These are phyloP conservation scores for Myriosclerotinia duriaeana DNA, from an alignment of 2,329 filamentous ascomycete genomes.

Conservation along the genomic window DNA sequence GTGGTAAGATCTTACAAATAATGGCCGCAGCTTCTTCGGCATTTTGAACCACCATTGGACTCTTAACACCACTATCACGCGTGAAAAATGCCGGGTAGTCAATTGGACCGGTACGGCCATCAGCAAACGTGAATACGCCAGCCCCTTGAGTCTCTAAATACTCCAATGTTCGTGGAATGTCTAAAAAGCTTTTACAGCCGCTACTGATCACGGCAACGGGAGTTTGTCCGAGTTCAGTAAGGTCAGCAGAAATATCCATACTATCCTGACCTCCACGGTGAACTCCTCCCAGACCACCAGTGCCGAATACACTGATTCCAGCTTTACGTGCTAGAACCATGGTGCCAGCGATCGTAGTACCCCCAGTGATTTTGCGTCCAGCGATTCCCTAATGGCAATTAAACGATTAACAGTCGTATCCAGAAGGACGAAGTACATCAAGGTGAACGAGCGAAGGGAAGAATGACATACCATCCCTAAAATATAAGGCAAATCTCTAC, in stretches of 20 bases:
- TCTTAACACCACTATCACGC: slow-evolving; percentile 78
- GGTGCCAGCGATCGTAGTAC: slow-evolving; percentile 90
- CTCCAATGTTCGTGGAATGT: slow-evolving; percentile 87
- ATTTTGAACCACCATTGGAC: slow-evolving; percentile 70
- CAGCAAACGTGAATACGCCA: slow-evolving; percentile 84
- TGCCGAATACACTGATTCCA: slow-evolving; percentile 90
- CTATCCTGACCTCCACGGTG: slow-evolving; percentile 83
- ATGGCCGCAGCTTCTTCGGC: slow-evolving; percentile 87
- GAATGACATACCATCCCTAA: slow-evolving; percentile 64
- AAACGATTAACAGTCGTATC: slow-evolving; percentile 1
- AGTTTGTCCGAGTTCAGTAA: slow-evolving; percentile 89
- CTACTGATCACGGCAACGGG: slow-evolving; percentile 84
- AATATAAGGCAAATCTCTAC: slow-evolving; percentile 81
- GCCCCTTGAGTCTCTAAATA: slow-evolving; percentile 71
- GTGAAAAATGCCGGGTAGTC: slow-evolving; percentile 95
- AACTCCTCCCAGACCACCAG: slow-evolving; percentile 90
- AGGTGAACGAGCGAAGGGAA: background rate
- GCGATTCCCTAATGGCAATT: slow-evolving; percentile 53
- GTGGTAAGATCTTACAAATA: slow-evolving; percentile 55
- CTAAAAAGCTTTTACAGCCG: slow-evolving; percentile 94
- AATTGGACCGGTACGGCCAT: slow-evolving; percentile 68
- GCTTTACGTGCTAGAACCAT: slow-evolving; percentile 86
- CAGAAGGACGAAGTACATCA: background rate
- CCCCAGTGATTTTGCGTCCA: slow-evolving; percentile 73
- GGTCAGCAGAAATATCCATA: slow-evolving; percentile 92